Base-by-base conservation (phyloP, 1,139 yeast genomes). In the Geotrichum histeridarum region DNA sequence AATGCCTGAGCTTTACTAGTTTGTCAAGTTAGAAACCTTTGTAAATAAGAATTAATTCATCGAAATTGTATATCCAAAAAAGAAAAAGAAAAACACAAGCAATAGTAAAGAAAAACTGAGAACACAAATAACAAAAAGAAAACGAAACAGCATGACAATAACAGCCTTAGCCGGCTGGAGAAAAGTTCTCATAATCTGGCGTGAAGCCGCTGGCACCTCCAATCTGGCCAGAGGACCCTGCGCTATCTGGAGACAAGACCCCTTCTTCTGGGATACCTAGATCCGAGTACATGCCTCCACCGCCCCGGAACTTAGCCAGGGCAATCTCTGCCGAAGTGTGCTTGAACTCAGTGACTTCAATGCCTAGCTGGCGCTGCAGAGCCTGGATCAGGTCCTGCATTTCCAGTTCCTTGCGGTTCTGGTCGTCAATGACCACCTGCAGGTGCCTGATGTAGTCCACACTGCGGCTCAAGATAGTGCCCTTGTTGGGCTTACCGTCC, bases 401-500 rank as follows among this genome's bases (percentile, higher is more conserved):
- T 66, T 86, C 95, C 14, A 86, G 86, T 66, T 89, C 96, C 59
- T 79, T 80, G 51, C 91, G 76, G 70, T 89, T 89, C 64, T 67
- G 70, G 41, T 61, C 64, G 22, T 49, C 56, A 41, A 90, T 87
- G 57, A 80, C 76, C 58, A 80, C 80, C 70, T 90, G 96, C 47
- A 91, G 72, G 62, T 76, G 75, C 59, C 82, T 83, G 52, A 91
- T 83, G 66, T 89, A 91, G 62, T 89, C 96, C 1, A 90, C 95
- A 0, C 94, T 81, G 64, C 87, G 85, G 27, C 90, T 80, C 58
- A 91, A 73, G 8, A 91, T 87, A 63, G 90, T 95, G 1, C 97
- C 97, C 72, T 91, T 91, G 66, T 90, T 90, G 1, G 97, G 97
- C 62, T 85, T 85, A 2, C 95, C 96, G 64, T 88, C 96, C 61